Conservation (phyloP, 108 stramenopile species). For the Mediolabrus comicus region DNA sequence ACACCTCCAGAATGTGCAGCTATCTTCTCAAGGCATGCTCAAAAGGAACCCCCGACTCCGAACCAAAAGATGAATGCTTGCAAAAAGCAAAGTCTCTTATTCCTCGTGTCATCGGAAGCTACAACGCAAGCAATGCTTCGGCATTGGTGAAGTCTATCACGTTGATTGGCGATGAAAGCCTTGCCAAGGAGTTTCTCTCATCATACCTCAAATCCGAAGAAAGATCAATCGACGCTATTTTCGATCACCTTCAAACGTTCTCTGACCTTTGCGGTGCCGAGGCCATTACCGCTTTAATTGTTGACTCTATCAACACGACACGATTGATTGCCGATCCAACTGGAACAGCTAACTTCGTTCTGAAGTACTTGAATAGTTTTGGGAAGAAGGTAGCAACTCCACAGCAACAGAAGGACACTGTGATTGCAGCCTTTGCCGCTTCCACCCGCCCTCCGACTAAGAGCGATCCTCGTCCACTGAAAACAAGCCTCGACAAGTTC, state of each 20-base stretch:
- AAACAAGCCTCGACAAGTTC: background rate
- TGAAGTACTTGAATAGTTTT: background rate
- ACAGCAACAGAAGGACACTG: background rate
- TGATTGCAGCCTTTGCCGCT: background rate
- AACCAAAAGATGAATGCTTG: conserved; percentile 1
- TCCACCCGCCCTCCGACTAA: background rate
- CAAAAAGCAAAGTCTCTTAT: conserved; percentile 1
- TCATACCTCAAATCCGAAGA: background rate
- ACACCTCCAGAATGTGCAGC: conserved; percentile 12
- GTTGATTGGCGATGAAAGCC: conserved; percentile 3
- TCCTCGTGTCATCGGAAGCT: background rate
- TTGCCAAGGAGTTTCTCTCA: conserved; percentile 8
- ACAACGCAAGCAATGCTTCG: background rate
- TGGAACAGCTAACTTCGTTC: background rate
- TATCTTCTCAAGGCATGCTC: conserved; percentile 16
- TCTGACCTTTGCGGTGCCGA: background rate
- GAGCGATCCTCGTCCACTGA: background rate
- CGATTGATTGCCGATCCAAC: background rate
- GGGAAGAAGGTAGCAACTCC: conserved; percentile 10
- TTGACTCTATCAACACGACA: background rate
- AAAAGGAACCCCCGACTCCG: conserved; percentile 12
- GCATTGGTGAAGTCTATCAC: background rate
- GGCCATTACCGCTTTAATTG: background rate
- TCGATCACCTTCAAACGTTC: background rate
- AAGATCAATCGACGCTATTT: background rate